Base-by-base conservation (phyloP, 768 basidiomycete genomes). In the Boletus rex-veris region DNA sequence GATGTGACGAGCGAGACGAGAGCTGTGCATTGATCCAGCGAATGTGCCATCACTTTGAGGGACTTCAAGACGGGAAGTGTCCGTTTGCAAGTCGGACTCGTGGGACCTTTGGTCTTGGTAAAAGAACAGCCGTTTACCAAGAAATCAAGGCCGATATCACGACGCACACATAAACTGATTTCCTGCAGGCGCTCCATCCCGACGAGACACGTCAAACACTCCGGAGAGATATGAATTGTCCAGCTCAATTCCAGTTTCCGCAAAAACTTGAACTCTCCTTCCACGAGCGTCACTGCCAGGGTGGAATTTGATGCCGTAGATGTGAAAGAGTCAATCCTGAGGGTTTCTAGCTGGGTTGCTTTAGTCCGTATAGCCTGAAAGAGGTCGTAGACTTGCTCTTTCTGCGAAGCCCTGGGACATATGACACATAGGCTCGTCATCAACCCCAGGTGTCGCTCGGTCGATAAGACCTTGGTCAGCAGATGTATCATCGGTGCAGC, bases 1-100 rank as follows among this genome's bases (percentile, higher is more conserved):
- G 68, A 68, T 14, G 60, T 54, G 46, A 68, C 49, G 39, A 64
- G 52, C 31, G 63, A 57, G 3, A 70, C 4, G 16, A 70, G 56
- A 6, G 62, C 59, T 12, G 62, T 63, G 39, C 70, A 71, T 49
- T 68, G 68, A 3, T 61, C 57, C 14, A 72, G 70, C 16, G 60
- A 58, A 24, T 58, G 24, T 19, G 69, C 59, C 42, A 46, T 30
- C 45, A 70, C 50, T 33, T 61, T 70, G 45, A 71, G 37, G n/a
- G 45, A 53, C 38, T 42, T 66, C 33, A 70, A 47, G 42, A 41
- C 45, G 5, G 64, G 60, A 44, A 70, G 71, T 4, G 57, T 58
- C 39, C 40, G 58, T 44, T 52, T 45, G 40, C 15, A 12, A 14
- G 40, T 31, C 4, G 9, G 21, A 10, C 14, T 41, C 50, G 47